A percentile compares a stretch with the other conserved stretches of the same genome.
Conservation (phyloP, 1,139 yeast species). For the Geotrichum reessii region DNA sequence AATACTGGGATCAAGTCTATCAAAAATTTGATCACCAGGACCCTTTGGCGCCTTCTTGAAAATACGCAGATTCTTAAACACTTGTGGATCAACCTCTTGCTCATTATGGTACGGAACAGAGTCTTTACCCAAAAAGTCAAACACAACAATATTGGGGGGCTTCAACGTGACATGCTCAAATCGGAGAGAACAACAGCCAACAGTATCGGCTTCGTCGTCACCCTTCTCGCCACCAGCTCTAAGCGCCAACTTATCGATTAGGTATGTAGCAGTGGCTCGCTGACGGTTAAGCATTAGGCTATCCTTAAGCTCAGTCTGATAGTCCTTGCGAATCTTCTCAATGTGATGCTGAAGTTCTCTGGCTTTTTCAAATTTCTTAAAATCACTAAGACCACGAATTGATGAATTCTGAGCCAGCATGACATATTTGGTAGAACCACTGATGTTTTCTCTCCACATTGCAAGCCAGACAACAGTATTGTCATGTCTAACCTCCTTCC, state of each 20-base stretch:
- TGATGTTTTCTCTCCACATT: slow-evolving; percentile 92
- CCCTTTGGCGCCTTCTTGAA: slow-evolving; percentile 84
- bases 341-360: slow-evolving; percentile 72
- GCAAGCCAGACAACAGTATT: slow-evolving; percentile 94
- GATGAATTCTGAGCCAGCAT: slow-evolving; percentile 89
- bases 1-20: slow-evolving; percentile 75
- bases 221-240: slow-evolving; percentile 99
- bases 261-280: slow-evolving; percentile 88
- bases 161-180: slow-evolving; percentile 80
- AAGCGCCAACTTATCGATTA: slow-evolving; percentile 88
- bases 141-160: slow-evolving; percentile 84
- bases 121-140: slow-evolving; percentile 94
- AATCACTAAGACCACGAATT: slow-evolving; percentile 85
- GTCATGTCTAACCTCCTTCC: slow-evolving; percentile 90
- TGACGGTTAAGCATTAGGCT: slow-evolving; percentile 81
- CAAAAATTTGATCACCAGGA: slow-evolving; percentile 90
- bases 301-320: slow-evolving; percentile 62
- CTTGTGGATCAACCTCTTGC: slow-evolving; percentile 84
- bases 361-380: slow-evolving; percentile 88
- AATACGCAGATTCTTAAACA: slow-evolving; percentile 77
- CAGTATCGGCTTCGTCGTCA: slow-evolving; percentile 97
- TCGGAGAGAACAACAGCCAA: slow-evolving; percentile 92
- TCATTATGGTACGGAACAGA: slow-evolving; percentile 89
- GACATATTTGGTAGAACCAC: slow-evolving; percentile 79
- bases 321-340: slow-evolving; percentile 68